Conservation (phyloP, 129 eudicot genomes). For the Flaveria bidentis region DNA sequence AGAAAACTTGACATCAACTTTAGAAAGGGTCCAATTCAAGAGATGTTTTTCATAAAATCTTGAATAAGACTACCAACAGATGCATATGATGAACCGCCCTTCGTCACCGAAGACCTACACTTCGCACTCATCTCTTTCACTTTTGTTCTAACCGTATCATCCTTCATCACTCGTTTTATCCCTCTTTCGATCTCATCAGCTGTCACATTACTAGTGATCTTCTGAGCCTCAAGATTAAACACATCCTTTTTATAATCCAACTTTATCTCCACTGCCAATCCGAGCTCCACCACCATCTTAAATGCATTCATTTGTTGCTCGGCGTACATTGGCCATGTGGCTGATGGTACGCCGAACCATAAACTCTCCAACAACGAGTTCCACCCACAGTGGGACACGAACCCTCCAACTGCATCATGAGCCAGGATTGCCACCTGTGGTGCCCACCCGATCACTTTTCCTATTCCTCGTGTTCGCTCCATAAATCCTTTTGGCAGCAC, state of each 20-base stretch:
- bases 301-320: conserved; percentile 44
- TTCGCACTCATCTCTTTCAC: conserved; percentile 24
- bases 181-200: conserved; percentile 31
- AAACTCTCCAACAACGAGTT: conserved; percentile 53
- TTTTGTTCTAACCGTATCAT: conserved; percentile 19
- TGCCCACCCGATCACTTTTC: conserved; percentile 58
- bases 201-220: conserved; percentile 18
- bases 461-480: conserved; percentile 42
- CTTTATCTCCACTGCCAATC: conserved; percentile 39
- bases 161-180: conserved; percentile 29
- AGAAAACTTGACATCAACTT: too few relatives aligned
- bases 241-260: conserved; percentile 32
- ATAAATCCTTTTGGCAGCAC: conserved; percentile 46
- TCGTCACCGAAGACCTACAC: conserved; percentile 7
- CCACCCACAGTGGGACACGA: conserved; percentile 60
- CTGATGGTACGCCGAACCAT: conserved; percentile 49
- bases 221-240: not conserved
- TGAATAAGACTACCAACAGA: not conserved
- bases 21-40: not conserved
- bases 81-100: conserved; percentile 49
- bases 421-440: conserved; percentile 48
- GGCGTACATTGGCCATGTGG: conserved; percentile 36
- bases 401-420: conserved; percentile 53
- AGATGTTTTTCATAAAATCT: not conserved
- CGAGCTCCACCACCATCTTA: conserved; percentile 23